Evolutionary conservation across 495 filamentous ascomycete species (phyloP), one percentile per base, ranked within the genome.

Genomic region (Xylaria telfairii): DNA sequence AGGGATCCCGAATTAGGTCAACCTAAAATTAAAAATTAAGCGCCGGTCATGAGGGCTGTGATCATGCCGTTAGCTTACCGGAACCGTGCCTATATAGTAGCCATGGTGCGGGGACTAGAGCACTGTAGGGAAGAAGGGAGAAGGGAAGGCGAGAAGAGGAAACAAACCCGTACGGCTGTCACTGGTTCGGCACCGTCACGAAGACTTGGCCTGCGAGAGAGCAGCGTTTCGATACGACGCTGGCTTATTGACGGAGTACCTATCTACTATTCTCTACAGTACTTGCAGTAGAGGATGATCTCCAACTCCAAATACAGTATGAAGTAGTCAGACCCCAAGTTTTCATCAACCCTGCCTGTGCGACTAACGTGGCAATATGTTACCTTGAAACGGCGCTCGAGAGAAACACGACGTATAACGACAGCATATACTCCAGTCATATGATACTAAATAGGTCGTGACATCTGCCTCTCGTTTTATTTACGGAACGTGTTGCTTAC

Each of bases 1-100:
- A 62, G 32, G 26, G n/a, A 46, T 28, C 54, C 34, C 7, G 26
- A 49, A 60, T 57, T 61, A 49, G 56, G 44, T 24, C 21, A 46
- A 17, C 30, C 54, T 69, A 69, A 60, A 49, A 53, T 69, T 69
- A 68, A 60, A 32, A 26, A 49, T 67, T 69, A 61, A 69, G 67
- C 67, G 67, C 56, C 39, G 66, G 28, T 17, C 8, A 21, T 24
- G 65, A 68, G 49, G 66, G 66, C 66, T 68, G 54, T 68, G 54
- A 32, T 44, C 9, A 46, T 59, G 47, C 10, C 17, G 9, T 41
- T 66, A 34, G 46, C 46, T 54, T 53, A 66, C 24, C 41, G 21
- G 47, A 54, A 53, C 46, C 41, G 64, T n/a, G n/a, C n/a, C n/a
- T n/a, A n/a, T n/a, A n/a, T n/a, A n/a, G n/a, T 46, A 41, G 64